Evolutionary conservation across 257 asterid genomes (phyloP), one percentile per base, ranked within the genome.

Genomic region (Hygrophila difformis): DNA sequence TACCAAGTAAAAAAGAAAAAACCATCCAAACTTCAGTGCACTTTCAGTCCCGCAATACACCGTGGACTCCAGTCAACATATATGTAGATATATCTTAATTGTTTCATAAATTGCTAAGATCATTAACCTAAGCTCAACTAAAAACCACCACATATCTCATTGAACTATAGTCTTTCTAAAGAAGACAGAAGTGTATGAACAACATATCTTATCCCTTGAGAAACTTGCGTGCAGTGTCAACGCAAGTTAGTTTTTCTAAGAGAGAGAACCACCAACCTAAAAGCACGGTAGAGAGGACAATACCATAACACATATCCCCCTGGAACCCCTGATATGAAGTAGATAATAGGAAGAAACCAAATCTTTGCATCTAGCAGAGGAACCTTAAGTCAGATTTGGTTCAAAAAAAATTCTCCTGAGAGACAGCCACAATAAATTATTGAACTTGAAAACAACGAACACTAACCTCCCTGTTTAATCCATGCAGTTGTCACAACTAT

Each of bases 281-380:
- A 78, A 47, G 95, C 93, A 26, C 93, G 87, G 68, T 91, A 91
- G 51, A 91, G 93, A 51, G 96, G 99, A 56, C 85, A 92, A 52
- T 91, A 91, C 96, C 99, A 91, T 61, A 86, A 38, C 45, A 86
- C 79, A 54, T 91, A 91, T 56, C 87, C 95, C 53, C 96, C 96
- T 2, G 99, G n/a, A n/a, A n/a, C n/a, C n/a, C n/a, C n/a, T n/a
- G n/a, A n/a, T n/a, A n/a, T n/a, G n/a, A n/a, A n/a, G 88, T 86
- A 91, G 71, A 86, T 91, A 48, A 91, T 61, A 11, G 96, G 78
- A 68, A 91, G 92, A 69, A 91, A 80, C 96, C 98, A 86, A 69
- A 86, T 67, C 62, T 47, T 59, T 23, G 69, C 45, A 57, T 57
- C 83, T 75, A 39, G 35, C 10, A 46, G 35, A 59, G 7, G 41